phyloP scores from a whole-genome alignment of 345 rosid species.

The Boechera retrofracta region DNA sequence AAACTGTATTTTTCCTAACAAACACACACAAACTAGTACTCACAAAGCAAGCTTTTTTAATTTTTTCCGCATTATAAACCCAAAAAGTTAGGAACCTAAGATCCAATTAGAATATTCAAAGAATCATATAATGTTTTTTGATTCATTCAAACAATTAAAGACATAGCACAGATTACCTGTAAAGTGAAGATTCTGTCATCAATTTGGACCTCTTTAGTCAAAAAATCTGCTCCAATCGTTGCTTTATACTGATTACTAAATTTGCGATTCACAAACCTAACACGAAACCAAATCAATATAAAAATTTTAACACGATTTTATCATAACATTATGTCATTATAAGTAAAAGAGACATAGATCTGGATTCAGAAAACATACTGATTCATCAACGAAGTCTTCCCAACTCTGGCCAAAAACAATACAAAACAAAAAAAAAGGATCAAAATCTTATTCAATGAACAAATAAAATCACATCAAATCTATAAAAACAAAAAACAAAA shows the following conservation, averaged over 20 bases:
- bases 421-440: neutral
- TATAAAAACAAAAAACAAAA: neutral
- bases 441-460: neutral
- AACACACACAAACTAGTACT: neutral
- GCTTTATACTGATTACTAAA: constrained; percentile 96
- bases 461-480: neutral
- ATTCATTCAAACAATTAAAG: neutral
- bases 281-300: constrained; percentile 3
- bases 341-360: constrained; percentile 16
- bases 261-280: constrained; percentile 88
- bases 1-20: neutral
- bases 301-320: neutral
- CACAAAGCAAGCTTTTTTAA: neutral
- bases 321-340: neutral
- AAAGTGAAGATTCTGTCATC: constrained; percentile 91
- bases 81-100: constrained; percentile 4
- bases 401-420: constrained; percentile 57
- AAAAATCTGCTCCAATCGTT: constrained; percentile 92
- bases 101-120: constrained; percentile 31
- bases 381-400: constrained; percentile 95
- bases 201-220: constrained; percentile 86
- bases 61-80: neutral
- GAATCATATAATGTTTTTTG: constrained; percentile 5
- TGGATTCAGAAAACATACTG: constrained; percentile 61
- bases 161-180: constrained; percentile 56